Evolutionary conservation across 768 basidiomycete genomes (phyloP).

Genomic region (Collybia mongolica): DNA sequence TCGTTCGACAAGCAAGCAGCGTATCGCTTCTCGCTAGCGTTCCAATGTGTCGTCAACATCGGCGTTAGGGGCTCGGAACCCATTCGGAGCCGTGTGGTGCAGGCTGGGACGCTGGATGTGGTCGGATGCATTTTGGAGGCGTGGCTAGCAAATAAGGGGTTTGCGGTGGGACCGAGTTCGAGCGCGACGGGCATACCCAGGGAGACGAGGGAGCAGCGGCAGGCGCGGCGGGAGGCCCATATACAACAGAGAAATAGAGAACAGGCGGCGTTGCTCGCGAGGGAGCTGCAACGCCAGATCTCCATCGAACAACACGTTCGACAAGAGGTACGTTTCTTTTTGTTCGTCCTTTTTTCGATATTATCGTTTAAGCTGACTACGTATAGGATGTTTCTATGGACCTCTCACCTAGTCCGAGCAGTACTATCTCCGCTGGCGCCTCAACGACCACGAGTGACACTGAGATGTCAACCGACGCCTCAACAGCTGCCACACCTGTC

Average conservation of each 20-base stretch:
- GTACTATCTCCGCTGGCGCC: conserved; percentile 14
- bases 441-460: conserved; percentile 49
- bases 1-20: conserved; percentile 82
- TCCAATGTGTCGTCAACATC: conserved; percentile 96
- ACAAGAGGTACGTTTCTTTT: conserved; percentile 1
- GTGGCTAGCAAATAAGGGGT: conserved; percentile 87
- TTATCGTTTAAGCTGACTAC: not conserved
- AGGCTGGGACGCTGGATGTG: conserved; percentile 91
- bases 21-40: conserved; percentile 88
- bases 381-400: conserved; percentile 20
- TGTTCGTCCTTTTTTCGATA: not conserved
- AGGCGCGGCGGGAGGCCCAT: conserved; percentile 57
- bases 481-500: conserved; percentile 56
- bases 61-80: conserved; percentile 94
- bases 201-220: conserved; percentile 73
- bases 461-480: conserved; percentile 63
- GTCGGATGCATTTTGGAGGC: conserved; percentile 93
- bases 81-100: conserved; percentile 88
- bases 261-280: conserved; percentile 55
- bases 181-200: conserved; percentile 73
- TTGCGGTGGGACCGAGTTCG: conserved; percentile 79
- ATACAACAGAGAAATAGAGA: conserved; percentile 58
- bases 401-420: conserved; percentile 8
- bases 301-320: conserved; percentile 20
- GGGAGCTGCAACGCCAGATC: conserved; percentile 55